Percentiles rank a stretch among this genome's conserved stretches.
phyloP scores from a whole-genome alignment of 441 rosid species.

The Brassica balearica region DNA sequence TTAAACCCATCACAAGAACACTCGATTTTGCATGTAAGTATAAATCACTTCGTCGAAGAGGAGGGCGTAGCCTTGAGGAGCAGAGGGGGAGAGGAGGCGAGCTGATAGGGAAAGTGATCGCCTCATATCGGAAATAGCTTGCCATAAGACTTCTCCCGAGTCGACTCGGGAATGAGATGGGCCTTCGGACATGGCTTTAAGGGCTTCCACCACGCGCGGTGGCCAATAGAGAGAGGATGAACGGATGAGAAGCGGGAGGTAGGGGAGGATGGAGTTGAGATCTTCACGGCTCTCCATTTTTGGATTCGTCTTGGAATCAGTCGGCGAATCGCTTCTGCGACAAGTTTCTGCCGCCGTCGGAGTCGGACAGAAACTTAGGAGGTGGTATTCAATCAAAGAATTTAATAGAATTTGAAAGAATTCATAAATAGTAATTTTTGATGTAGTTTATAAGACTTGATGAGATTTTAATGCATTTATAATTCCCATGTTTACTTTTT shows the following conservation, averaged over 20 bases:
- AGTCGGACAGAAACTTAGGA: slow-evolving; percentile 10
- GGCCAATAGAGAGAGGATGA: slow-evolving; percentile 72
- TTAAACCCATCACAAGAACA: slow-evolving; percentile 13
- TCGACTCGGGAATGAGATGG: slow-evolving; percentile 59
- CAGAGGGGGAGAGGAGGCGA: slow-evolving; percentile 54
- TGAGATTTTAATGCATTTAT: no score
- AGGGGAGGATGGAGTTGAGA: slow-evolving; percentile 35
- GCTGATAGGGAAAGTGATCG: slow-evolving; percentile 52
- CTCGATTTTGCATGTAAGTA: neutral
- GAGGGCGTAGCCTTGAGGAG: slow-evolving; percentile 66
- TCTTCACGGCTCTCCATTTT: slow-evolving; percentile 60
- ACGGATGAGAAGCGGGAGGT: slow-evolving; percentile 59
- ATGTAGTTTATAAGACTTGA: no score
- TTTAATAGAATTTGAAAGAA: no score
- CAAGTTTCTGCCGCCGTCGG: neutral
- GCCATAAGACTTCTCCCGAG: slow-evolving; percentile 66
- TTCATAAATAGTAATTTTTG: no score
- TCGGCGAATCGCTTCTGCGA: slow-evolving; percentile 11
- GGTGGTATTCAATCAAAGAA: no score
- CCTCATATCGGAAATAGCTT: slow-evolving; percentile 65
- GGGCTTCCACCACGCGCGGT: slow-evolving; percentile 60
- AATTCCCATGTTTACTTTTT: no score
- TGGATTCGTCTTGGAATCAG: neutral
- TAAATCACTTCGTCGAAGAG: slow-evolving; percentile 81
- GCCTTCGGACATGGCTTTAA: slow-evolving; percentile 63